Percentiles rank a stretch among this genome's conserved stretches.
These are phyloP conservation scores for Rhododendron molle DNA, from an alignment of 148 eudicot species.

Conservation along the genomic window DNA sequence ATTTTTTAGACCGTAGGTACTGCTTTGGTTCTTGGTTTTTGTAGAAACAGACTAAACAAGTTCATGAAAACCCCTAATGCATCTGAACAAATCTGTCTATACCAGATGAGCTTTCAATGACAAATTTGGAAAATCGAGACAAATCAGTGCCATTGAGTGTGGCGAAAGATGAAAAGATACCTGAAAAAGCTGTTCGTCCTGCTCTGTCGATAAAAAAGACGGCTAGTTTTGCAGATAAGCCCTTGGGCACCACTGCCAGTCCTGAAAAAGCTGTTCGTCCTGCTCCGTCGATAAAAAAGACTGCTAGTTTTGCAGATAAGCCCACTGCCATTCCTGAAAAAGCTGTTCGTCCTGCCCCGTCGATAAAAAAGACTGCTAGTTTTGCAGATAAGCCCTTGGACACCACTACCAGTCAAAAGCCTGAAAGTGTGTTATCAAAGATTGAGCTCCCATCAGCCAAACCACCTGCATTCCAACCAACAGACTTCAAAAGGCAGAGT, in stretches of 20 bases:
- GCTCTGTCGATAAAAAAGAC: constrained; percentile 40
- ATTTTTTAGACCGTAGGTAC: background rate
- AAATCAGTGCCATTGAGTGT: constrained; percentile 7
- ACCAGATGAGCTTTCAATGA: constrained; percentile 27
- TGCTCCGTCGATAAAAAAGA: constrained; percentile 24
- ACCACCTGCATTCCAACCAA: constrained; percentile 24
- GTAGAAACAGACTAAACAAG: background rate
- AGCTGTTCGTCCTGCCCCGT: constrained; percentile 32
- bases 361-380: constrained; percentile 37
- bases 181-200: constrained; percentile 39
- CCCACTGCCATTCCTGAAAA: constrained; percentile 30
- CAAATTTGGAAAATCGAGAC: constrained; percentile 18
- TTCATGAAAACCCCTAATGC: background rate
- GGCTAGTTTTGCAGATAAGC: constrained; percentile 35
- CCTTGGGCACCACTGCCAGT: background rate
- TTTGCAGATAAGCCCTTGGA: constrained; percentile 24
- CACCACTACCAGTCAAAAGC: constrained; percentile 10
- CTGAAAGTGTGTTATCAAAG: constrained; percentile 17
- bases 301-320: constrained; percentile 36
- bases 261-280: constrained; percentile 41
- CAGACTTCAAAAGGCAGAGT: constrained; percentile 19
- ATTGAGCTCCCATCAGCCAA: constrained; percentile 26
- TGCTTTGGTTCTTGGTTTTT: background rate
- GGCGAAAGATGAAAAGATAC: constrained; percentile 22
- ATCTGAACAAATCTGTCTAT: background rate